Percentiles rank a stretch among this genome's conserved stretches.
phyloP scores from a whole-genome alignment of 1,139 yeast genomes.

The Blastobotrys capitulatus region DNA sequence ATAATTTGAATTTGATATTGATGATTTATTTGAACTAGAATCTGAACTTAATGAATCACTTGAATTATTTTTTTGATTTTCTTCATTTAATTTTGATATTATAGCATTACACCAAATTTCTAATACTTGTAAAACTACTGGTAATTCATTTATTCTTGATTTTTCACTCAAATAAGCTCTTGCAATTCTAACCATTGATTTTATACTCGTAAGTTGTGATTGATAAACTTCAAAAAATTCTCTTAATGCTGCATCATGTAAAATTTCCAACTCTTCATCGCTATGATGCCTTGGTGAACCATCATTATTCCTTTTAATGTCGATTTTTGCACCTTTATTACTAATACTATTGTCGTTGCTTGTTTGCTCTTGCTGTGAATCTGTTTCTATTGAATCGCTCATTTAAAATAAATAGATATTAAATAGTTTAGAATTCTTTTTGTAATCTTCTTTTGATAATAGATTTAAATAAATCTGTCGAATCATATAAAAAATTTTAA shows the following conservation, averaged over 20 bases:
- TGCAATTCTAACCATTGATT: constrained; percentile 13
- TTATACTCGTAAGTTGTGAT: constrained; percentile 10
- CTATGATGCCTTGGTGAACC: not conserved
- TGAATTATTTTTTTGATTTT: not conserved
- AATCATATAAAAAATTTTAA: too few species aligned
- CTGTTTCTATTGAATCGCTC: too few species aligned
- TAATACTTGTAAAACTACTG: constrained; percentile 13
- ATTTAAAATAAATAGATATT: too few species aligned
- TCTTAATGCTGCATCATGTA: constrained; percentile 6
- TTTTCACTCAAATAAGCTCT: constrained; percentile 12
- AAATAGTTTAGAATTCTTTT: too few species aligned
- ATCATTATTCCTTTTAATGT: not conserved
- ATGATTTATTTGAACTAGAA: not conserved
- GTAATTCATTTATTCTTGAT: constrained; percentile 9
- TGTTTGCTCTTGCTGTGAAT: too few species aligned
- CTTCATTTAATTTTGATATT: not conserved
- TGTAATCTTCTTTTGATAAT: too few species aligned
- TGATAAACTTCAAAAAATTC: constrained; percentile 9
- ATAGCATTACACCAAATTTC: constrained; percentile 14
- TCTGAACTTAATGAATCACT: not conserved
- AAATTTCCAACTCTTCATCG: not conserved
- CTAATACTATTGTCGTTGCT: not conserved
- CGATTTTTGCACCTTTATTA: not conserved
- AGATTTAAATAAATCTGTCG: too few species aligned
- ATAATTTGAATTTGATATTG: not conserved